A percentile compares a stretch with the other conserved stretches of the same genome.
phyloP scores from a whole-genome alignment of 306 rosid species.

The Lathyrus tuberosus region DNA sequence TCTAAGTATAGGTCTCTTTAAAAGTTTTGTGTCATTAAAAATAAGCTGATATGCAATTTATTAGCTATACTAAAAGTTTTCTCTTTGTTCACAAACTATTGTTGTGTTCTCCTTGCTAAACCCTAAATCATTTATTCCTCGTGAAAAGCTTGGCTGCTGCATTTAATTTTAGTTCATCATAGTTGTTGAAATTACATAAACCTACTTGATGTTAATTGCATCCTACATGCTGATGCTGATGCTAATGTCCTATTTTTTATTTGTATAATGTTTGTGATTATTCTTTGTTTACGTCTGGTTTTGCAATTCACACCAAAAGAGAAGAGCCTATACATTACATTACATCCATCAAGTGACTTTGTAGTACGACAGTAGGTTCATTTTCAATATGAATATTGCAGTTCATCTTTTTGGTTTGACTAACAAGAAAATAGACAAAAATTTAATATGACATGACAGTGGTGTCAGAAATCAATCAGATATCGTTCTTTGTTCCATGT shows the following conservation, averaged over 20 bases:
- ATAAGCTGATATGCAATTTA: no score
- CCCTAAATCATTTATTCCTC: not conserved
- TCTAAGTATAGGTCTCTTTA: no score
- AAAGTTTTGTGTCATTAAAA: no score
- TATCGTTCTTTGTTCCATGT: constrained; percentile 5
- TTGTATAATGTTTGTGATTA: constrained; percentile 18
- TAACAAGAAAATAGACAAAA: constrained; percentile 33
- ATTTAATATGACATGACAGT: constrained; percentile 41
- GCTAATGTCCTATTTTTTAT: not conserved
- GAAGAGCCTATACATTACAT: not conserved
- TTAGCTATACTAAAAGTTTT: no score
- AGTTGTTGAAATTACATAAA: constrained; percentile 30
- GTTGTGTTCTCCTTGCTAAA: no score
- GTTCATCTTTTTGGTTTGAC: constrained; percentile 42
- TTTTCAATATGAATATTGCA: constrained; percentile 33
- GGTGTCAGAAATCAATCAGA: constrained; percentile 39
- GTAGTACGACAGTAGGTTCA: constrained; percentile 42
- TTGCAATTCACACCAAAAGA: constrained; percentile 39
- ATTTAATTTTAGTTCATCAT: constrained; percentile 16
- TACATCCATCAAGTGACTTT: constrained; percentile 18
- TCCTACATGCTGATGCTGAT: constrained; percentile 35
- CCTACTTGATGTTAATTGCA: constrained; percentile 39
- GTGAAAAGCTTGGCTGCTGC: constrained; percentile 4
- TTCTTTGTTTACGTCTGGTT: constrained; percentile 34
- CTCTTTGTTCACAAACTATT: no score